Evolutionary conservation across 129 eudicot genomes (phyloP).

Genomic region (Cynara cardunculus): DNA sequence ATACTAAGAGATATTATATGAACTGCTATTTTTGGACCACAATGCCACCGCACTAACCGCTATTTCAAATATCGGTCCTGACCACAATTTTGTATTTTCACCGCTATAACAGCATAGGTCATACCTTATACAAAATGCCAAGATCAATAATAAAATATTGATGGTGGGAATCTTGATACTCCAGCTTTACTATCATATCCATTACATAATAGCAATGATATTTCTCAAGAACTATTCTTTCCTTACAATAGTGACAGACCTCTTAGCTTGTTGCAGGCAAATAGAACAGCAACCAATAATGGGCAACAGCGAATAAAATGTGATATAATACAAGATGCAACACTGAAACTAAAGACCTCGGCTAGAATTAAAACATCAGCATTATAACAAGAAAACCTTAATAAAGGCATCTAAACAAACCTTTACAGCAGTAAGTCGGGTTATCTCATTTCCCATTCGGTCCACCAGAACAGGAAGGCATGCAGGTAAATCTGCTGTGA

Average conservation of each 20-base stretch:
- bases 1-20: too few relatives aligned
- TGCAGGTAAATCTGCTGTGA: conserved; percentile 61
- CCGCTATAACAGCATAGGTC: too few relatives aligned
- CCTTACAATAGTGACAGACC: neutral
- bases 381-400: neutral
- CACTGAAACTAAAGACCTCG: neutral
- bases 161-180: neutral
- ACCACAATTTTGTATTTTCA: too few relatives aligned
- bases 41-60: too few relatives aligned
- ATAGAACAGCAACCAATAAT: neutral
- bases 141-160: neutral
- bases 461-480: conserved; percentile 98
- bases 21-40: too few relatives aligned
- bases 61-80: too few relatives aligned
- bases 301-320: neutral
- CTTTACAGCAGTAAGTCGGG: conserved; percentile 98
- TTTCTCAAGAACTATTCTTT: neutral
- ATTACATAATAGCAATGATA: neutral
- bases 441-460: conserved; percentile 99
- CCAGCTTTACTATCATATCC: neutral
- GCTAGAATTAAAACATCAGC: neutral
- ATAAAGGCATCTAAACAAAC: conserved; percentile 33
- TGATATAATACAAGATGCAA: neutral
- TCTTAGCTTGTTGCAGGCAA: neutral
- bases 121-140: neutral